Evolutionary conservation across 495 filamentous ascomycete species (phyloP), one percentile per base, ranked within the genome.

Genomic region (Xylaria venustula): DNA sequence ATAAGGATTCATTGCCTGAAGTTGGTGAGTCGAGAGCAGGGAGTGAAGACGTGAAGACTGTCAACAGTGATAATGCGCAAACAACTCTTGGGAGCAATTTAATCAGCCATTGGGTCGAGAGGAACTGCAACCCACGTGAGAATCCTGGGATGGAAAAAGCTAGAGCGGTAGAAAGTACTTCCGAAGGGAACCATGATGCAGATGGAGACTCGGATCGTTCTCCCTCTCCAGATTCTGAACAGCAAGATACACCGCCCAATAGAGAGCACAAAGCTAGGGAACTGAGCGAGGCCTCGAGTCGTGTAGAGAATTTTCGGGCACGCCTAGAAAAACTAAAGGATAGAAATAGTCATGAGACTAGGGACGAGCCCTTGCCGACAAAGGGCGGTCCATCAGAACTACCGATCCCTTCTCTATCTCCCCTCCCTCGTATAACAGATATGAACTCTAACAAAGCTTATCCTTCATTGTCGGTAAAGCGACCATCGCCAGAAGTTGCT

Each of bases 401-500:
- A 3, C 65, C 67, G 25, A 63, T 79, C 48, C 68, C 65, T 12
- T 64, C 75, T 11, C 61, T 80, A 49, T 64, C 71, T 41, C 75
- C 71, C n/a, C 71, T 75, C 19, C 71, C 77, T 56, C 76, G 77
- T 40, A 67, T 63, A 12, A 62, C 71, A 9, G 65, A 70, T 60
- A 54, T 59, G 52, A 40, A 59, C 52, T 49, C 49, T 40, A 41
- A 41, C 54, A 55, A 62, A 64, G 23, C 49, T 41, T 20, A 46
- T 67, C 34, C 72, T 64, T 63, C 60, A 14, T 23, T 55, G 12
- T 58, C 65, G 14, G 79, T 85, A 1, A 86, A 85, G 64, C 84
- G 90, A 32, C 71, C 79, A 11, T 81, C 83, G 6, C 78, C 82
- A n/a, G 88, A 92, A 68, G 77, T 87, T 50, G 92, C 93, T 30